These are phyloP conservation scores for Euphrasia confusa DNA, from an alignment of 257 asterid genomes.

Conservation along the genomic window DNA sequence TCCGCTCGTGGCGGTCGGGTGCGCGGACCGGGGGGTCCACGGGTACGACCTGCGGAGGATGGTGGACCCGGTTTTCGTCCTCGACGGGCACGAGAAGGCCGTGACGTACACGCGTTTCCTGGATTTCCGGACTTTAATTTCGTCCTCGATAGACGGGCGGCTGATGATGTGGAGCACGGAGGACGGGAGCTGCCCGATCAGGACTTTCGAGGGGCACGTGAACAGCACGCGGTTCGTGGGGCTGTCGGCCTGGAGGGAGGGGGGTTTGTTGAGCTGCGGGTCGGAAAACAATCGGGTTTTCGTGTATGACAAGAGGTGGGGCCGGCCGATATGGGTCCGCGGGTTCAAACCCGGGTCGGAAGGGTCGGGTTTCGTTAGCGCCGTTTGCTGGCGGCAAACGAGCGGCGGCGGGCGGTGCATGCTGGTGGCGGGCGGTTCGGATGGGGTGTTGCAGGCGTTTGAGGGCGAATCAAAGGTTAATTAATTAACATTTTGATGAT, in stretches of 20 bases:
- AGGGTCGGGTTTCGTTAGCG: constrained; percentile 46
- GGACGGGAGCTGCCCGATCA: constrained; percentile 28
- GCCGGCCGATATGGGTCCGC: constrained; percentile 68
- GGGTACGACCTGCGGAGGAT: constrained; percentile 53
- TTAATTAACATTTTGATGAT: neutral
- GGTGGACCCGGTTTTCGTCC: constrained; percentile 44
- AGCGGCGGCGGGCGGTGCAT: constrained; percentile 64
- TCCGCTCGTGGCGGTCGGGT: constrained; percentile 47
- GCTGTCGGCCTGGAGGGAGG: constrained; percentile 64
- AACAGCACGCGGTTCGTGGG: constrained; percentile 77
- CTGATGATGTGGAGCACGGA: constrained; percentile 64
- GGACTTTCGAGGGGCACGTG: constrained; percentile 66
- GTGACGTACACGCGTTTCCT: constrained; percentile 58
- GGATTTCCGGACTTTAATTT: constrained; percentile 42
- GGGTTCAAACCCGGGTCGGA: constrained; percentile 34
- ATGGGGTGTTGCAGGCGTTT: constrained; percentile 75
- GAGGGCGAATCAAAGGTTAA: constrained; percentile 28
- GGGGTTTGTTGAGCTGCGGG: constrained; percentile 80
- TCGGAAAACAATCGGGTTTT: constrained; percentile 72
- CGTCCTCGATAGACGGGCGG: constrained; percentile 68
- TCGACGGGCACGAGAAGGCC: constrained; percentile 68
- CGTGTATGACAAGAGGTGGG: constrained; percentile 86
- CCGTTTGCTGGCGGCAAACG: constrained; percentile 79
- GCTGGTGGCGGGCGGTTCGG: constrained; percentile 79
- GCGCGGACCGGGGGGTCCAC: constrained; percentile 62